Evolutionary conservation across 164 flowering plant species (phyloP), one percentile per base, ranked within the genome.

Genomic region (Nymphaea colorata): DNA sequence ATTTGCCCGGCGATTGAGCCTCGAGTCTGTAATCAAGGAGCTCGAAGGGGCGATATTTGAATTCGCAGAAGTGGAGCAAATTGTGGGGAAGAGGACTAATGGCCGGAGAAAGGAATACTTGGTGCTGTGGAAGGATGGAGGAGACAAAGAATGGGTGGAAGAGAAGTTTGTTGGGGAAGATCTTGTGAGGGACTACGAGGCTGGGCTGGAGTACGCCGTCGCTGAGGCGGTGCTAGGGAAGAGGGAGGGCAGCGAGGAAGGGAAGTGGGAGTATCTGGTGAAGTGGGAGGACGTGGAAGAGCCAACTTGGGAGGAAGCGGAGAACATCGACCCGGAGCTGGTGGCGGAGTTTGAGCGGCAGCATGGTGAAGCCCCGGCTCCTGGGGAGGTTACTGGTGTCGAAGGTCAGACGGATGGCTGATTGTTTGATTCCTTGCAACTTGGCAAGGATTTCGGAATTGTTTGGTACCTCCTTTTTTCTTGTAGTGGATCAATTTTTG

Each of bases 221-320:
- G 99, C 97, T 6, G 89, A 86, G 73, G 72, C 72, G 6, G 86
- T 94, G 63, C 43, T 85, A 36, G 96, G 74, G 59, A 77, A 67
- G 74, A 80, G 91, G 59, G 66, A 42, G 25, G 80, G 70, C 0
- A 85, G 77, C 3, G 92, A 82, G 47, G 93, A 76, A 8, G 87
- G 86, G 70, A 80, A 68, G 79, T 76, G 42, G n/a, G 97, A 94
- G 86, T 85, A 69, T 75, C 72, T 94, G 77, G 96, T 94, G 71
- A 91, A 87, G 69, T 94, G 99, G 97, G 74, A 78, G 65, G 99
- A 94, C 68, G 80, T 88, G 16, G 95, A 87, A 3, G 96, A 88
- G 25, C 86, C 89, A 51, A 94, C 99, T 66, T 94, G 99, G 99
- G 97, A 91, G 79, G 96, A 97, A 0, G 83, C 75, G 73, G 96